Conservation (phyloP, 2,329 filamentous ascomycete genomes). For the Aspergillus sp. region DNA sequence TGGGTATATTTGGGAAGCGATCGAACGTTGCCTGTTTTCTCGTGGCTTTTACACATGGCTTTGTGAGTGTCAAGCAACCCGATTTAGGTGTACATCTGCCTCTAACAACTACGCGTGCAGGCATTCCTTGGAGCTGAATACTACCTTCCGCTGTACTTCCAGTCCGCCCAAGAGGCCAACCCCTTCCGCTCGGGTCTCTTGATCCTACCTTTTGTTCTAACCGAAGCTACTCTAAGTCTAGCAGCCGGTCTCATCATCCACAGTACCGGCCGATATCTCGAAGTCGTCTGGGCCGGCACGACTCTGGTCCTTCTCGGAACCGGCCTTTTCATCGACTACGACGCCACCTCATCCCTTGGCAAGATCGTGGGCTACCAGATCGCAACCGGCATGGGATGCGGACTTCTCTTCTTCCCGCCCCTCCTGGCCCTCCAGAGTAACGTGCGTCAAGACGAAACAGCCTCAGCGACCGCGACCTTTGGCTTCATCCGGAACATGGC, state of each 20-base stretch:
- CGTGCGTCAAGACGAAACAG: conserved; percentile 49
- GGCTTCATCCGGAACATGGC: conserved; percentile 65
- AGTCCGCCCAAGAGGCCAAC: conserved; percentile 62
- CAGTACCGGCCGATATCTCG: conserved; percentile 50
- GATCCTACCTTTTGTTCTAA: conserved; percentile 60
- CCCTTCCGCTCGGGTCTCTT: conserved; percentile 60
- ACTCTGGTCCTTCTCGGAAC: conserved; percentile 45
- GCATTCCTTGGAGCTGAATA: conserved; percentile 67
- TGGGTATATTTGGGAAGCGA: conserved; percentile 57
- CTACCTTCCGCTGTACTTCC: conserved; percentile 73
- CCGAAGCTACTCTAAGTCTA: conserved; percentile 47
- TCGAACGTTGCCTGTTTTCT: conserved; percentile 60
- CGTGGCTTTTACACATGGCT: conserved; percentile 50
- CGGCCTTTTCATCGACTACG: conserved; percentile 49
- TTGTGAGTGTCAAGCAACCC: conserved; percentile 26
- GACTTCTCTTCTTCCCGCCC: conserved; percentile 56
- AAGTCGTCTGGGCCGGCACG: conserved; percentile 47
- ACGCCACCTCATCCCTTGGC: conserved; percentile 34
- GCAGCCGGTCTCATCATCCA: conserved; percentile 50
- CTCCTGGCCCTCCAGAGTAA: conserved; percentile 58
- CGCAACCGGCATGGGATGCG: conserved; percentile 52
- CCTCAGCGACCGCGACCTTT: conserved; percentile 53
- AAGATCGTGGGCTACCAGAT: conserved; percentile 51
- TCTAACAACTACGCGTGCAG: conserved; percentile 40
- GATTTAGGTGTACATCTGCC: neutral